Percentiles rank a stretch among this genome's conserved stretches.
phyloP scores from a whole-genome alignment of 2,329 filamentous ascomycete genomes.

The Aspergillus fructus region DNA sequence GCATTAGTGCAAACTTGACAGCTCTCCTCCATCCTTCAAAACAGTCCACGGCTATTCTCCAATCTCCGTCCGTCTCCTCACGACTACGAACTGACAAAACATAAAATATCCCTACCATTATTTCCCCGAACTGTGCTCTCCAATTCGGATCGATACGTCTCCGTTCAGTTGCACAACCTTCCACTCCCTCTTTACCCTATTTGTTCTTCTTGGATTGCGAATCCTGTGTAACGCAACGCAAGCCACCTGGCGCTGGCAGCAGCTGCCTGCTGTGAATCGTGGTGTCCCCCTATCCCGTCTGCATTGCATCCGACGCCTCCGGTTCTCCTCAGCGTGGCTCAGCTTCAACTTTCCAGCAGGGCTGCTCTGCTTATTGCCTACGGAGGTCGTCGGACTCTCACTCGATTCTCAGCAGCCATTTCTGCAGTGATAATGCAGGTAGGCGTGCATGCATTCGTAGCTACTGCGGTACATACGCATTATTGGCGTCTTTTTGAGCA shows the following conservation, averaged over 20 bases:
- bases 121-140: no score
- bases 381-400: no score
- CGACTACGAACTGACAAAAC: no score
- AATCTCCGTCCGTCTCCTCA: no score
- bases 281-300: no score
- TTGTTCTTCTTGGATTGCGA: not conserved
- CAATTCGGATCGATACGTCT: not conserved
- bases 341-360: no score
- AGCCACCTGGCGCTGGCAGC: not conserved
- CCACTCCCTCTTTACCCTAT: not conserved
- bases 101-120: not conserved
- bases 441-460: no score
- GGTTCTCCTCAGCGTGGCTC: not conserved
- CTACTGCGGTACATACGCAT: no score
- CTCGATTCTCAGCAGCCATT: no score
- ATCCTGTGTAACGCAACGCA: not conserved
- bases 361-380: no score
- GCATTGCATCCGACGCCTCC: not conserved
- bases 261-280: not conserved
- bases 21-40: slow-evolving; percentile 5
- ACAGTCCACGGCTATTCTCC: not conserved
- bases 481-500: no score
- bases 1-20: slow-evolving; percentile 17
- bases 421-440: no score
- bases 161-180: not conserved